These are phyloP conservation scores for Mallotus repandus DNA, from an alignment of 441 rosid species.

Conservation along the genomic window DNA sequence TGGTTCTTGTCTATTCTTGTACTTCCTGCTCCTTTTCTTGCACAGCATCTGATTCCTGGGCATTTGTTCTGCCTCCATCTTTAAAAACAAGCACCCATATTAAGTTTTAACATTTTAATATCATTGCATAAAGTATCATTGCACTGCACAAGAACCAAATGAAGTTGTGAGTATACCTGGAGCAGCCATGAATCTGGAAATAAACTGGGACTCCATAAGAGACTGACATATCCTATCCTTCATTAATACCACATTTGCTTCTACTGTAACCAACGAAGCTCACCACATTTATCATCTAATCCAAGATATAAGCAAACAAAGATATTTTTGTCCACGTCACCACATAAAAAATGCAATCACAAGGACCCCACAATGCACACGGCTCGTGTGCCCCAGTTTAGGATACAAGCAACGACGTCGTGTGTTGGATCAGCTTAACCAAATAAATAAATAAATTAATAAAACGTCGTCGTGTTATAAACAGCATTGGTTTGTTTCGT, in stretches of 20 bases:
- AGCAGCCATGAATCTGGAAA: conserved; percentile 16
- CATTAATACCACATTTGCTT: neutral
- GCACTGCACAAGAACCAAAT: neutral
- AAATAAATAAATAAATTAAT: too few species aligned
- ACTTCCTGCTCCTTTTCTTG: conserved; percentile 9
- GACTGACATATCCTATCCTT: conserved; percentile 21
- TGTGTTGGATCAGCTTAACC: too few species aligned
- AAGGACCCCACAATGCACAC: neutral
- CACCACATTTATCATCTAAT: too few species aligned
- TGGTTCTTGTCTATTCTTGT: conserved; percentile 17
- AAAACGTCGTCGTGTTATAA: neutral
- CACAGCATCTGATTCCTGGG: conserved; percentile 33
- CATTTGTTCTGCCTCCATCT: conserved; percentile 24
- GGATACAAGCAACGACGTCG: too few species aligned
- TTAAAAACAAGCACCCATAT: conserved; percentile 7
- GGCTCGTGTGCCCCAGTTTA: neutral
- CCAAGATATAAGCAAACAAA: too few species aligned
- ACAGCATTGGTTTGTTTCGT: neutral
- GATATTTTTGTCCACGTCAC: neutral
- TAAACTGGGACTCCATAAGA: conserved; percentile 9
- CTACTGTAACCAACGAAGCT: neutral
- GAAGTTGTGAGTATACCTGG: neutral
- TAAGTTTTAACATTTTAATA: neutral
- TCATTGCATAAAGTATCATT: neutral
- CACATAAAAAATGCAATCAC: neutral